These are phyloP conservation scores for Neurospora hispaniola DNA, from an alignment of 495 filamentous ascomycete species.

Conservation along the genomic window DNA sequence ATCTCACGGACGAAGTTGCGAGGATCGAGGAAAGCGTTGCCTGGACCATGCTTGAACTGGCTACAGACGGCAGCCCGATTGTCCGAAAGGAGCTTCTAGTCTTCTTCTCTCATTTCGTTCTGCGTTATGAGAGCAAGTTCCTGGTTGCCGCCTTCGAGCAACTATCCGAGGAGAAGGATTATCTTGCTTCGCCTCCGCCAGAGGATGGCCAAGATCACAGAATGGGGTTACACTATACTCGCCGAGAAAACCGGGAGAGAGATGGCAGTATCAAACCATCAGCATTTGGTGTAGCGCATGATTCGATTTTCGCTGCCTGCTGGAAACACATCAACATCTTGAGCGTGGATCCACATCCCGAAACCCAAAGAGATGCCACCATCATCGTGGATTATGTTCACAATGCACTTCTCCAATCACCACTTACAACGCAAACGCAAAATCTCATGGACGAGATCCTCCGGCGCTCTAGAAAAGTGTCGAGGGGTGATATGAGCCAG, in stretches of 20 bases:
- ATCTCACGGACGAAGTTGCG: conserved; percentile 82
- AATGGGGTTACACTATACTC: conserved; percentile 44
- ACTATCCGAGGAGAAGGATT: conserved; percentile 71
- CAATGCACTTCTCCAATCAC: conserved; percentile 61
- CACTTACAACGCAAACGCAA: conserved; percentile 58
- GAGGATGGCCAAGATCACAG: conserved; percentile 45
- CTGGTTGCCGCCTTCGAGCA: conserved; percentile 88
- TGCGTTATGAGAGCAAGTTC: conserved; percentile 86
- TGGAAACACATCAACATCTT: conserved; percentile 90
- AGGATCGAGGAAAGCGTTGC: conserved; percentile 83
- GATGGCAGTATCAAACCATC: conserved; percentile 39
- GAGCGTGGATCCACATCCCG: conserved; percentile 89
- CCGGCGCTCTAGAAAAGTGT: conserved; percentile 41
- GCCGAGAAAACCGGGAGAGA: conserved; percentile 35
- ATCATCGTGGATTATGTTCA: conserved; percentile 79
- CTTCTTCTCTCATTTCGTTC: conserved; percentile 86
- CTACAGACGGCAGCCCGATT: conserved; percentile 81
- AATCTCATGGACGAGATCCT: conserved; percentile 65
- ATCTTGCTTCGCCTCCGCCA: conserved; percentile 37
- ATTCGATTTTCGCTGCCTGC: conserved; percentile 80
- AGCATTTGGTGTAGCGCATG: conserved; percentile 55
- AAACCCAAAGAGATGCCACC: conserved; percentile 74
- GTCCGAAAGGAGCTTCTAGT: conserved; percentile 87
- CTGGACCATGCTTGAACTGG: conserved; percentile 73
- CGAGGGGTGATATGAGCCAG: conserved; percentile 36